phyloP scores from a whole-genome alignment of 768 basidiomycete species.

The Leucocoprinus leucothites region DNA sequence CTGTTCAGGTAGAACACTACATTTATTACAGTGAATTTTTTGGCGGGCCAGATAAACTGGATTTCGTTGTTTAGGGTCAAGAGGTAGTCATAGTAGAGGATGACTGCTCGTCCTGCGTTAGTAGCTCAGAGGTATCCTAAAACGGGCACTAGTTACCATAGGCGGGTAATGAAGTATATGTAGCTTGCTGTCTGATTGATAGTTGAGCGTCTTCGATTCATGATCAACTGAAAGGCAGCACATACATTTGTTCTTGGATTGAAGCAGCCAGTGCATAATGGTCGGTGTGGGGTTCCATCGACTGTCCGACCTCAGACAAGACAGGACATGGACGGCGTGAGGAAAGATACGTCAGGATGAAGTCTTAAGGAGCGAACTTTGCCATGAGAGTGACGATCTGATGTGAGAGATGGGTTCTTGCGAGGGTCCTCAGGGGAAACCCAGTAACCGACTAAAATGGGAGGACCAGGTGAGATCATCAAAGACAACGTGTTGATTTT shows the following conservation, averaged over 20 bases:
- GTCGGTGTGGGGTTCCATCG: neutral
- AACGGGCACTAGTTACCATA: neutral
- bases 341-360: too few relatives aligned
- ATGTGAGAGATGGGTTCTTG: too few relatives aligned
- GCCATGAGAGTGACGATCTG: too few relatives aligned
- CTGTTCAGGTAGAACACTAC: slow-evolving; percentile 43
- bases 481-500: too few relatives aligned
- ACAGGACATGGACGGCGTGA: neutral
- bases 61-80: slow-evolving; percentile 44
- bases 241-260: slow-evolving; percentile 6
- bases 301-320: neutral
- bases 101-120: slow-evolving; percentile 19
- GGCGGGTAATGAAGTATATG: slow-evolving; percentile 2
- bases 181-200: neutral
- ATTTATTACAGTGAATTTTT: slow-evolving; percentile 28
- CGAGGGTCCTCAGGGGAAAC: too few relatives aligned
- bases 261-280: neutral
- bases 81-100: slow-evolving; percentile 48
- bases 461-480: too few relatives aligned
- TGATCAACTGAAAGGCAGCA: neutral
- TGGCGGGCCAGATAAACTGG: slow-evolving; percentile 39
- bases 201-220: neutral
- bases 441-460: too few relatives aligned
- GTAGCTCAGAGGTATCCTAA: neutral
- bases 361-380: too few relatives aligned